These are phyloP conservation scores for Pyrus pyrifolia DNA, from an alignment of 306 rosid species.

Conservation along the genomic window DNA sequence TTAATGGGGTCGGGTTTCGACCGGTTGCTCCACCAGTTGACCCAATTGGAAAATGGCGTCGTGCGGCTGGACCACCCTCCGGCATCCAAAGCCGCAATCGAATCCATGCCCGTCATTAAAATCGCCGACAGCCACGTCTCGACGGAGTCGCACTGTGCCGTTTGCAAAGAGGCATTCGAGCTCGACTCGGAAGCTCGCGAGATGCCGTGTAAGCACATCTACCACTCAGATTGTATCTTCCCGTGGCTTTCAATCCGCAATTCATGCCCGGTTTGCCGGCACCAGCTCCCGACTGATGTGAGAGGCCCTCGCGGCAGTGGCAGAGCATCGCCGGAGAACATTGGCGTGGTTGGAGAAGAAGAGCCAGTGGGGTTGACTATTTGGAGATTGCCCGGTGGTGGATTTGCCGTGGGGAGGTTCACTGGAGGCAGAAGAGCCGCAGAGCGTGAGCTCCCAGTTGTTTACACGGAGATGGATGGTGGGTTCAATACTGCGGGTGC, in stretches of 20 bases:
- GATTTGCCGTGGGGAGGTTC: constrained; percentile 77
- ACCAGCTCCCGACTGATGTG: constrained; percentile 48
- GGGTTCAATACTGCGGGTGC: constrained; percentile 46
- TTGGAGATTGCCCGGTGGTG: constrained; percentile 74
- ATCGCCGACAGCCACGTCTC: constrained; percentile 35
- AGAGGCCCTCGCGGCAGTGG: constrained; percentile 30
- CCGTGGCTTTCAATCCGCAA: constrained; percentile 68
- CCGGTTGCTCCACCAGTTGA: constrained; percentile 51
- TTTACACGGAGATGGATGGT: constrained; percentile 71
- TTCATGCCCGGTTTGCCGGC: constrained; percentile 73
- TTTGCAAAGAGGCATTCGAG: constrained; percentile 55
- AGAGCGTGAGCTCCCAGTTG: constrained; percentile 65
- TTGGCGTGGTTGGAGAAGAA: constrained; percentile 21
- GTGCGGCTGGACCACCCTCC: constrained; percentile 46
- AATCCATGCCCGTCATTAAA: constrained; percentile 56
- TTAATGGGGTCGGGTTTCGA: constrained; percentile 68
- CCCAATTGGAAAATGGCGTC: constrained; percentile 42
- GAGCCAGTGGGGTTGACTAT: constrained; percentile 57
- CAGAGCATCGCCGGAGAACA: constrained; percentile 26
- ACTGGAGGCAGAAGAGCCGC: constrained; percentile 55
- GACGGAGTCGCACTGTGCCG: constrained; percentile 58
- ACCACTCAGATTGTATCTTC: constrained; percentile 56
- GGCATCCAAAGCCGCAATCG: constrained; percentile 60
- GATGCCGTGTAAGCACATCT: constrained; percentile 73
- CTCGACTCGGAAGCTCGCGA: constrained; percentile 57